A percentile compares a stretch with the other conserved stretches of the same genome.
Conservation (phyloP, 768 basidiomycete genomes). For the Lanmaoa pseudosensibilis region DNA sequence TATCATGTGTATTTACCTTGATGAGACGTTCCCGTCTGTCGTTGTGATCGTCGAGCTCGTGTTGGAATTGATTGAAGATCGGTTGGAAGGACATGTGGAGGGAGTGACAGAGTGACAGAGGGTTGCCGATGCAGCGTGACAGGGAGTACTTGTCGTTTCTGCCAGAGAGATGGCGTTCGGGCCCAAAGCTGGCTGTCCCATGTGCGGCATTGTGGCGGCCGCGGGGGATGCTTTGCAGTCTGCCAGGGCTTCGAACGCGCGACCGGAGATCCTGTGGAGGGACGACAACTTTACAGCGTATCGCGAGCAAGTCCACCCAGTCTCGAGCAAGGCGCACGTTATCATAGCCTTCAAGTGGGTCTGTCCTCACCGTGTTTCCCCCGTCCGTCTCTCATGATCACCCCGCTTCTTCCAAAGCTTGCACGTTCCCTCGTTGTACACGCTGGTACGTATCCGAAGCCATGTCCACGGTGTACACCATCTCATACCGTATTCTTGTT, state of each 20-base stretch:
- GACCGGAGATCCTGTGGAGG: conserved; percentile 67
- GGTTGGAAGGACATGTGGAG: conserved; percentile 10
- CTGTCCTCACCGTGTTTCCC: not conserved
- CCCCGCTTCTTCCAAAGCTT: conserved; percentile 43
- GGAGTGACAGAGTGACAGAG: conserved; percentile 3
- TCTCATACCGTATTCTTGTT: conserved; percentile 45
- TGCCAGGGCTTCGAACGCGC: conserved; percentile 42
- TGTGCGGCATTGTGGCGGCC: conserved; percentile 70
- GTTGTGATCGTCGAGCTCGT: conserved; percentile 77
- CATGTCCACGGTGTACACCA: conserved; percentile 20
- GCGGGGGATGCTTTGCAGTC: conserved; percentile 30
- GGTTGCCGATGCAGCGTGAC: not conserved
- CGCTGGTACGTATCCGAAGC: conserved; percentile 44
- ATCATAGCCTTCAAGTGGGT: conserved; percentile 76
- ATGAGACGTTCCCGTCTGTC: conserved; percentile 89
- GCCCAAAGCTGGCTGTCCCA: conserved; percentile 68
- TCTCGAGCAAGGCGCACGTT: conserved; percentile 68
- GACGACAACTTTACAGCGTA: conserved; percentile 47
- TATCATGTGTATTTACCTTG: conserved; percentile 54
- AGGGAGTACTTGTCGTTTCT: not conserved
- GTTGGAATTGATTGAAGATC: conserved; percentile 62
- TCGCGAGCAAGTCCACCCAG: not conserved
- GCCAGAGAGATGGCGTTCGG: conserved; percentile 48
- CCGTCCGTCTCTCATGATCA: conserved; percentile 1
- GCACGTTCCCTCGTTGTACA: conserved; percentile 77